phyloP scores from a whole-genome alignment of 345 rosid species.

The Arabis hirsuta region DNA sequence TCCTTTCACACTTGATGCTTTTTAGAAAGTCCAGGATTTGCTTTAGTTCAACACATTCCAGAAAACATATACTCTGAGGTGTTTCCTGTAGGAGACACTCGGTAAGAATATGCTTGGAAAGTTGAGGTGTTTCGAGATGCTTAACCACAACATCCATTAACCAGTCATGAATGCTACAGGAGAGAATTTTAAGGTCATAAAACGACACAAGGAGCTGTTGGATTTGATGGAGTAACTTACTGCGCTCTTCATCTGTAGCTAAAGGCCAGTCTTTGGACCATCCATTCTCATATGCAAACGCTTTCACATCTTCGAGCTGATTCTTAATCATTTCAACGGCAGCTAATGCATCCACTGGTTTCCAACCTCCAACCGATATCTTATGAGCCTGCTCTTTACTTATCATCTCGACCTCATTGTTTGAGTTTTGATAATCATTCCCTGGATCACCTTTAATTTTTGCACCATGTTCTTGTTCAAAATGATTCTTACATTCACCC shows the following conservation, averaged over 20 bases:
- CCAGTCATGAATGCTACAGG: constrained; percentile 17
- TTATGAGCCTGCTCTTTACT: constrained; percentile 4
- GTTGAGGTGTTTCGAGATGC: neutral
- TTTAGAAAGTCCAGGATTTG: constrained; percentile 2
- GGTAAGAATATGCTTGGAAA: constrained; percentile 4
- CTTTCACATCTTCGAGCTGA: constrained; percentile 14
- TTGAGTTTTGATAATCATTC: neutral
- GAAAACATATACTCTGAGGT: constrained; percentile 26
- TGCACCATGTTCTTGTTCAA: constrained; percentile 5
- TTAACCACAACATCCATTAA: neutral
- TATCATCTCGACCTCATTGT: neutral
- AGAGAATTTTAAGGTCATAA: constrained; percentile 7
- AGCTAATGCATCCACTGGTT: constrained; percentile 22
- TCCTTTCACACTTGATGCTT: neutral
- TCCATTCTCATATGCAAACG: constrained; percentile 21
- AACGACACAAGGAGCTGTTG: constrained; percentile 1
- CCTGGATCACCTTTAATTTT: neutral
- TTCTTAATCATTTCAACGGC: constrained; percentile 21
- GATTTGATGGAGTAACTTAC: constrained; percentile 17
- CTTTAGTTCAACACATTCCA: constrained; percentile 7
- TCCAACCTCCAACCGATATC: constrained; percentile 10
- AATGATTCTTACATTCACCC: constrained; percentile 10
- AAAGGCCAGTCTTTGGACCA: constrained; percentile 29
- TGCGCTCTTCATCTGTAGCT: constrained; percentile 9
- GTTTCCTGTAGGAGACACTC: constrained; percentile 7